These are phyloP conservation scores for Arachis stenosperma DNA, from an alignment of 306 rosid species.

Conservation along the genomic window DNA sequence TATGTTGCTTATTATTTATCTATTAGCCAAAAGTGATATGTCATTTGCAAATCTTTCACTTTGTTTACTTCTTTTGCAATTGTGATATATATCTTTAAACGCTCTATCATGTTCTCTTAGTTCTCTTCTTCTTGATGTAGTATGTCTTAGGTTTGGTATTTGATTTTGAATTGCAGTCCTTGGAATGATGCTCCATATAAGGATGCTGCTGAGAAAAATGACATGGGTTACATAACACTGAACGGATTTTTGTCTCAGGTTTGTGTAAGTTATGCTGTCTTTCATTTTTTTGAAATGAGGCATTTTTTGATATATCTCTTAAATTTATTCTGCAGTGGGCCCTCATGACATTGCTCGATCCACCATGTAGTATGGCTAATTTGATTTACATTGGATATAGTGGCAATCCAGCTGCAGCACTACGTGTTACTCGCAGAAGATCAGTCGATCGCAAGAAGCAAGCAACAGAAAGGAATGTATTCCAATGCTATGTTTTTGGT, in stretches of 20 bases:
- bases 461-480: slow-evolving; percentile 75
- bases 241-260: slow-evolving; percentile 82
- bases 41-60: slow-evolving; percentile 25
- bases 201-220: slow-evolving; percentile 76
- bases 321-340: slow-evolving; percentile 77
- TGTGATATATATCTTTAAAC: slow-evolving; percentile 28
- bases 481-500: slow-evolving; percentile 95
- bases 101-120: slow-evolving; percentile 31
- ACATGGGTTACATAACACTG: slow-evolving; percentile 68
- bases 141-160: slow-evolving; percentile 42
- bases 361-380: slow-evolving; percentile 74
- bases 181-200: slow-evolving; percentile 79
- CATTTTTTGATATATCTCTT: slow-evolving; percentile 39
- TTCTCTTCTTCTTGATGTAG: slow-evolving; percentile 30
- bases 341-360: slow-evolving; percentile 85
- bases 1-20: not conserved
- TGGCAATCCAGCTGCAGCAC: slow-evolving; percentile 80
- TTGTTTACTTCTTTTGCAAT: slow-evolving; percentile 27
- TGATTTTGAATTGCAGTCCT: slow-evolving; percentile 67
- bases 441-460: slow-evolving; percentile 68
- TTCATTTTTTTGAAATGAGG: slow-evolving; percentile 40
- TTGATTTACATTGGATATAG: slow-evolving; percentile 87
- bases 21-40: slow-evolving; percentile 5
- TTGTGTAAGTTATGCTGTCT: slow-evolving; percentile 36
- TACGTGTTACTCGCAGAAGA: slow-evolving; percentile 79